Evolutionary conservation across 208 protist genomes (phyloP).

Genomic region (Endotrypanum monterogeii): DNA sequence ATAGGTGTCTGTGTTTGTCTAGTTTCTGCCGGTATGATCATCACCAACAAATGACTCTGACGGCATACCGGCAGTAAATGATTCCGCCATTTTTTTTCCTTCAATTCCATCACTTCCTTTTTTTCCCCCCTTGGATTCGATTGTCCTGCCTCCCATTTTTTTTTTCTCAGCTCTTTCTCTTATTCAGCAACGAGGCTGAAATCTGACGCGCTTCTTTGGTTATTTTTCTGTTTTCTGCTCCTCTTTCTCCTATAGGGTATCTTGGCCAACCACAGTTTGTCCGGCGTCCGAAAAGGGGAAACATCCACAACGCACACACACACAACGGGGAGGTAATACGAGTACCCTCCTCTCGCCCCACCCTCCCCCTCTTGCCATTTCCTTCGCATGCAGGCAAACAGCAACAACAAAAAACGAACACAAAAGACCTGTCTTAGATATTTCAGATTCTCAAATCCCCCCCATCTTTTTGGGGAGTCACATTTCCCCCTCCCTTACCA

Average conservation of each 20-base stretch:
- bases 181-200: neutral
- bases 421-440: too few relatives aligned
- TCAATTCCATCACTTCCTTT: neutral
- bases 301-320: too few relatives aligned
- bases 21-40: neutral
- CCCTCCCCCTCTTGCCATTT: too few relatives aligned
- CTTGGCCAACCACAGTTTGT: neutral
- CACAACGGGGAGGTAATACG: neutral
- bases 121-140: neutral
- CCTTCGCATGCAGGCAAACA: too few relatives aligned
- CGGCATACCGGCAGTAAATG: neutral
- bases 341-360: neutral
- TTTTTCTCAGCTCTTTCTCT: neutral
- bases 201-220: constrained; percentile 1
- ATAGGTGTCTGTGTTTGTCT: neutral
- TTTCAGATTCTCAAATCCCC: too few relatives aligned
- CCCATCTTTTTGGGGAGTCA: neutral
- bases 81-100: neutral
- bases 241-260: neutral
- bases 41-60: neutral
- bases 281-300: neutral
- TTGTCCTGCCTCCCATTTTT: too few relatives aligned
- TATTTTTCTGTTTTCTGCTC: neutral
- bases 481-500: too few relatives aligned
- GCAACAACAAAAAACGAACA: neutral